phyloP scores from a whole-genome alignment of 1,284 basidiomycete species.

The Butyriboletus appendiculatus region DNA sequence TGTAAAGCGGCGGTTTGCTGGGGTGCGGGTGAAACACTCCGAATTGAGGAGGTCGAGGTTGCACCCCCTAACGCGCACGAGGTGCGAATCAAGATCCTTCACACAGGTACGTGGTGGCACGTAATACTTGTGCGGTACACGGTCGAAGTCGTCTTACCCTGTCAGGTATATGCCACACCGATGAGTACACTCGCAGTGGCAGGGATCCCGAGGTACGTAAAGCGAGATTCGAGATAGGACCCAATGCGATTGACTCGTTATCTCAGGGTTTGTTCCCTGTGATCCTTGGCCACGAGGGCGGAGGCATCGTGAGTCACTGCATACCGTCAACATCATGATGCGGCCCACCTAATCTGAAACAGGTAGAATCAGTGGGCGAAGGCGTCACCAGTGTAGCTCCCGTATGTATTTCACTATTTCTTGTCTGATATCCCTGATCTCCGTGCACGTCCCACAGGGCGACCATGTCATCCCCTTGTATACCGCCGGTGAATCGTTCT shows the following conservation, averaged over 20 bases:
- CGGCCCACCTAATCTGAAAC: constrained; percentile 16
- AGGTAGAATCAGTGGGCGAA: constrained; percentile 95
- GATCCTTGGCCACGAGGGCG: constrained; percentile 92
- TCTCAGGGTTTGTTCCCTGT: constrained; percentile 88
- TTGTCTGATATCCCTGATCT: neutral
- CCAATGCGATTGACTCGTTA: constrained; percentile 3
- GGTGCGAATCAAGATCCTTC: constrained; percentile 91
- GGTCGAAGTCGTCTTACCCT: constrained; percentile 8
- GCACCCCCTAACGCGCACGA: constrained; percentile 89
- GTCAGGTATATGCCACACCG: constrained; percentile 96
- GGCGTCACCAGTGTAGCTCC: constrained; percentile 86
- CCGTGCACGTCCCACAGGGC: constrained; percentile 45
- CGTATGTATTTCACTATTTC: constrained; percentile 37
- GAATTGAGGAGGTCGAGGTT: constrained; percentile 92
- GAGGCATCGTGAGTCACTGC: constrained; percentile 66
- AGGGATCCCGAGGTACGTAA: constrained; percentile 86
- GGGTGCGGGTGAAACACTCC: constrained; percentile 89
- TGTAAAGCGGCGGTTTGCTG: constrained; percentile 98
- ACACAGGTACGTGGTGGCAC: constrained; percentile 65
- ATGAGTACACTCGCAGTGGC: constrained; percentile 96
- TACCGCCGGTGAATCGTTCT: constrained; percentile 68
- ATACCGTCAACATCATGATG: neutral
- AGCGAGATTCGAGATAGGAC: neutral
- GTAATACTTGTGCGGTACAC: constrained; percentile 1
- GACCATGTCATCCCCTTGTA: constrained; percentile 96